Evolutionary conservation across 176 grass and related monocot genomes (phyloP).

Genomic region (Secale cereale): DNA sequence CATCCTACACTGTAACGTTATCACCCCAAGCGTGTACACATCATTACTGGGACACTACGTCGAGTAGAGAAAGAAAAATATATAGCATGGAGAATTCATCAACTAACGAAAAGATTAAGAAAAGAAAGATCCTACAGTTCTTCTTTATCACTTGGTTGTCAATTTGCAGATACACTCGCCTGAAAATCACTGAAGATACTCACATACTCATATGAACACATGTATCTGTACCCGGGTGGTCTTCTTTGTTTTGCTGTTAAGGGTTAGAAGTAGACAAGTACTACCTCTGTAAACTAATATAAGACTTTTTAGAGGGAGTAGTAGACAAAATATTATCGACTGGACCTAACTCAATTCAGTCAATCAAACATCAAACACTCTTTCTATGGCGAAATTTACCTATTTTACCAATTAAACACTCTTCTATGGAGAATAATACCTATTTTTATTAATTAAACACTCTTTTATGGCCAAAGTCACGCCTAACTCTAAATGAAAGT

Average conservation of each 20-base stretch:
- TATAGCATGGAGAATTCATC: background rate
- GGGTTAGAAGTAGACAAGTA: background rate
- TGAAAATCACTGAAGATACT: background rate
- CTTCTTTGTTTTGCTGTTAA: background rate
- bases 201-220: background rate
- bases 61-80: background rate
- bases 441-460: background rate
- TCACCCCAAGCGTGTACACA: background rate
- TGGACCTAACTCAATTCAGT: background rate
- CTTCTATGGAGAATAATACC: background rate
- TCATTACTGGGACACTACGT: background rate
- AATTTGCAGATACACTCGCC: background rate
- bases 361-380: background rate
- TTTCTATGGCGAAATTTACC: background rate
- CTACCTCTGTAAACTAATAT: no score
- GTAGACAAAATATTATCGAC: background rate
- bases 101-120: background rate
- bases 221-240: background rate
- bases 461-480: background rate
- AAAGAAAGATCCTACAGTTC: background rate
- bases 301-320: no score
- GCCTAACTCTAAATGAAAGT: background rate
- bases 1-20: background rate
- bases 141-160: background rate
- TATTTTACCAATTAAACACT: background rate